Evolutionary conservation across 805 yeast species (phyloP), one percentile per base, ranked within the genome.

Genomic region (Osmozyma mogii): DNA sequence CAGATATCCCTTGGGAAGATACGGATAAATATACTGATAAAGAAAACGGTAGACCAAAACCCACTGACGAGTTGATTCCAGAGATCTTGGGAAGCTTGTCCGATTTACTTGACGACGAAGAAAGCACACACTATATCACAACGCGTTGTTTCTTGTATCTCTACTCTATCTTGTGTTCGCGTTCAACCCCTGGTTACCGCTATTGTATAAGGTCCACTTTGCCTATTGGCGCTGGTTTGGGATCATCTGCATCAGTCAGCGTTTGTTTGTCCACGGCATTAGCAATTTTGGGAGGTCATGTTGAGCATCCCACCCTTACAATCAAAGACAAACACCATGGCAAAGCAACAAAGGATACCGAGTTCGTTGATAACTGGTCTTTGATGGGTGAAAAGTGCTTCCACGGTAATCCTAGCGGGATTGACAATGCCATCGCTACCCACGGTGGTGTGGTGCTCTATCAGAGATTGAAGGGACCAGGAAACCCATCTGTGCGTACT

Each of bases 161-260:
- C 25, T 83, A 78, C 52, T 54, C 75, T 32, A 70, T 70, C 32
- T 52, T 84, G 17, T 74, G 87, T 41, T 39, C 51, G 5, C 58
- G 65, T 8, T 40, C 52, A 0, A 56, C 63, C 1, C 64, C 63
- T 1, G 83, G 82, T 4, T 48, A 67, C 36, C 66, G 64, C 19
- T 84, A 80, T 52, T 65, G 76, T 3, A 75, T 84, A 10, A 72
- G 88, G 34, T 84, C 95, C 1, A 78, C 94, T 1, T 61, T 88
- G 28, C 98, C 98, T 1, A 80, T 89, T 28, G 96, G 98, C 22
- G 96, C 98, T 1, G 98, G 98, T 0, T 66, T 92, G 27, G 98
- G 98, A 0, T 84, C 95, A 1, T 83, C 95, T 25, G 97, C 97
- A 0, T 77, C 95, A 2, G 72, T 84, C 11, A 74, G 94, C 1